Percentiles rank a stretch among this genome's conserved stretches.
Conservation (phyloP, 1,284 basidiomycete species). For the Pholiota adiposa region DNA sequence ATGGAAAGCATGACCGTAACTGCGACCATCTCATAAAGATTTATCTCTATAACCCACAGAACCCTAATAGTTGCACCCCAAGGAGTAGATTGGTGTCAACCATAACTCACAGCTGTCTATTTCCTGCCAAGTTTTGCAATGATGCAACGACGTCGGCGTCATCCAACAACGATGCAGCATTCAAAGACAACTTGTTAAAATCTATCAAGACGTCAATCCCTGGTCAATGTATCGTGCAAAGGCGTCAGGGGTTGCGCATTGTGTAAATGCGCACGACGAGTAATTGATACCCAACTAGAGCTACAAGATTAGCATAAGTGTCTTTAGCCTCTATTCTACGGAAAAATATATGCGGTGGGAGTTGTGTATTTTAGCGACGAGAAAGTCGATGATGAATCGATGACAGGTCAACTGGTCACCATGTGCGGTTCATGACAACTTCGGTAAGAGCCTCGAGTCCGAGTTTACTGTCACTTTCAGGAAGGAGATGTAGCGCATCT, state of each 20-base stretch:
- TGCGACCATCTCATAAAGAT: not conserved
- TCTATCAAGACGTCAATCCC: not conserved
- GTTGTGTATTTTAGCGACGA: constrained; percentile 12
- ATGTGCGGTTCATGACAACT: constrained; percentile 49
- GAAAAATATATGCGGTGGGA: constrained; percentile 13
- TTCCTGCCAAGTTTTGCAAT: not conserved
- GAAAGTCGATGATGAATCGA: not conserved
- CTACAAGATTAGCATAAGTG: constrained; percentile 1
- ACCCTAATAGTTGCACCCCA: too few species aligned
- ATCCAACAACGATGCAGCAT: not conserved
- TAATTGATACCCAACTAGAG: constrained; percentile 1
- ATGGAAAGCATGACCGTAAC: not conserved
- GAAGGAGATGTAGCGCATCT: constrained; percentile 73
- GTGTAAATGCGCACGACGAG: not conserved
- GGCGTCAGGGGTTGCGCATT: not conserved
- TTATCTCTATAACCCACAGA: not conserved
- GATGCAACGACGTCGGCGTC: too few species aligned
- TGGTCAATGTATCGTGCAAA: not conserved
- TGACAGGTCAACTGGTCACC: constrained; percentile 6
- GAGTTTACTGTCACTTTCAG: constrained; percentile 80
- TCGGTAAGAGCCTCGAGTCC: constrained; percentile 74
- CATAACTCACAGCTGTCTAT: too few species aligned
- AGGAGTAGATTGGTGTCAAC: too few species aligned
- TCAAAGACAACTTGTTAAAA: not conserved
- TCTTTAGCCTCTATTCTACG: constrained; percentile 16